Base-by-base conservation (phyloP, 2,329 filamentous ascomycete species). In the Fusarium chaquense region DNA sequence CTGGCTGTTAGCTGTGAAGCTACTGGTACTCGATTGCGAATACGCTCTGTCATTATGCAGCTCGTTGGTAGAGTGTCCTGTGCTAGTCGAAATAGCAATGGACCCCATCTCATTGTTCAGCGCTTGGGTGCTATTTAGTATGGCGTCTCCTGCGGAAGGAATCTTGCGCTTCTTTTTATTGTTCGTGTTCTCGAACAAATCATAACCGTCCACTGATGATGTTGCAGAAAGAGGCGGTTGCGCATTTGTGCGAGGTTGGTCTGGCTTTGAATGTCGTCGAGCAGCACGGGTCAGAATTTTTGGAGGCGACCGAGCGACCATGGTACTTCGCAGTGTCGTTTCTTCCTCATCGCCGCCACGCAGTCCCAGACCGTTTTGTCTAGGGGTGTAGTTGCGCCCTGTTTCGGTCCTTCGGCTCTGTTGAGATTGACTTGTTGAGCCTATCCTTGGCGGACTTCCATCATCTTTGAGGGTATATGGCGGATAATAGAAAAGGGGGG, bases 151-250 rank as follows among this genome's bases (percentile, higher is more conserved):
- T 12, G 93, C 93, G 0, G 94, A 94, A 0, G 96, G 96, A 38
- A 99, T 98, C 82, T 99, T 99, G 72, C 96, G 89, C 81, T 99
- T 98, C 84, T 98, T 99, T 82, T 99, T 99, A 78, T 99, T 99
- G 79, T 97, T 98, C 36, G 93, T 97, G 76, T 98, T 98, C 80
- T 99, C 96, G 75, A 98, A 97, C 9, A 93, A 96, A 79, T 99
- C 96, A 78, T 98, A 98, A 16, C 94, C 94, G 78, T 98, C 95
- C 13, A 88, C 83, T 4, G 91, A 91, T 6, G 90, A 91, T 8
- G 88, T 86, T 26, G 90, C 89, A 15, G 93, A 93, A 44, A 86
- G 86, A 50, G 90, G 86, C 24, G 89, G 87, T 44, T 88, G 84
- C 20, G 83, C 80, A 58, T 84, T 84, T 4, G 78, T 62, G 51